These are phyloP conservation scores for Galerina marginata DNA, from an alignment of 768 basidiomycete genomes.

Conservation along the genomic window DNA sequence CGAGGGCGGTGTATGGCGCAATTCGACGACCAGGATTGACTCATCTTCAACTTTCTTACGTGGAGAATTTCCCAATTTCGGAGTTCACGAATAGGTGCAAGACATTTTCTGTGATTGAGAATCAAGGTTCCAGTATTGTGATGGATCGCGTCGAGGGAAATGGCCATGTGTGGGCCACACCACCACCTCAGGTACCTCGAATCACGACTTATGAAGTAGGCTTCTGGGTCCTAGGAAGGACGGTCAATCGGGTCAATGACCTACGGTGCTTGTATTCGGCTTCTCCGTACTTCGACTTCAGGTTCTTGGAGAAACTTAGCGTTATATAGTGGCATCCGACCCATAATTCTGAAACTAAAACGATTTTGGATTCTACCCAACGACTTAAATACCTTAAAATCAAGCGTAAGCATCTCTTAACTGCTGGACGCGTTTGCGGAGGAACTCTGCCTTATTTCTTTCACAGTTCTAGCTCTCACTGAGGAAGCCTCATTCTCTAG, in stretches of 20 bases:
- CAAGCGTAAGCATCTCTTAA: no score
- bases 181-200: background rate
- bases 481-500: no score
- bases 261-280: background rate
- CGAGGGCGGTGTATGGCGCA: background rate
- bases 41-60: background rate
- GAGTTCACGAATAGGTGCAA: background rate
- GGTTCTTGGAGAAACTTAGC: background rate
- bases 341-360: background rate
- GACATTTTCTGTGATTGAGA: background rate
- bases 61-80: background rate
- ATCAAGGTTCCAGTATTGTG: background rate
- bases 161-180: background rate
- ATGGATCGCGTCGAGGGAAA: background rate
- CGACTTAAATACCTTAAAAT: no score
- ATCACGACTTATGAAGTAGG: background rate
- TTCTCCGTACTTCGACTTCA: background rate
- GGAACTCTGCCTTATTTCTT: no score
- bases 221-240: background rate
- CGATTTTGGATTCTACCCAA: background rate
- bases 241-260: background rate
- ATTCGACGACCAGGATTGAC: background rate
- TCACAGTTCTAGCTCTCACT: no score
- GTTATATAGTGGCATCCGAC: background rate
- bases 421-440: no score